Conservation (phyloP, 495 filamentous ascomycete species). For the Copromyces sp. region DNA sequence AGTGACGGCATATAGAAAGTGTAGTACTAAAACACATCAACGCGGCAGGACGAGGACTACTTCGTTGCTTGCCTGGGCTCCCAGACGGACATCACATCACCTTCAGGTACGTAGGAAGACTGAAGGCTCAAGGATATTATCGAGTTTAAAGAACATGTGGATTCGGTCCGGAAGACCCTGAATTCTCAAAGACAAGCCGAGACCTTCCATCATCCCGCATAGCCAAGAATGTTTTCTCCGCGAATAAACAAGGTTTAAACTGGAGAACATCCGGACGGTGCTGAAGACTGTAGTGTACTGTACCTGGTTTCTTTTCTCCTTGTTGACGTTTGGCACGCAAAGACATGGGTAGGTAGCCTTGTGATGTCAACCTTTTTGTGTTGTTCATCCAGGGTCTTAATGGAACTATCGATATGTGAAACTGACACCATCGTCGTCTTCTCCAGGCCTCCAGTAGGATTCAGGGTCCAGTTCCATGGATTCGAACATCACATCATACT, state of each 20-base stretch:
- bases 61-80: too few relatives aligned
- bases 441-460: neutral
- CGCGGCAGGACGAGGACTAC: too few relatives aligned
- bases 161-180: neutral
- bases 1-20: too few relatives aligned
- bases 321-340: neutral
- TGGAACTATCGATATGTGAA: neutral
- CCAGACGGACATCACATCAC: too few relatives aligned
- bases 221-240: neutral
- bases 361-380: neutral
- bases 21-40: too few relatives aligned
- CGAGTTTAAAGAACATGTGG: neutral
- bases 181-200: neutral
- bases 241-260: neutral
- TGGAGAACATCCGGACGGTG: neutral
- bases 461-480: neutral
- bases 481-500: neutral
- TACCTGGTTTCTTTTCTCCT: too few relatives aligned
- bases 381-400: neutral
- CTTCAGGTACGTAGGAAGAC: too few relatives aligned
- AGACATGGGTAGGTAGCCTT: neutral
- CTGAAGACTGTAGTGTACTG: too few relatives aligned
- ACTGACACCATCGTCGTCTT: neutral
- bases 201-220: neutral
- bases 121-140: too few relatives aligned